Base-by-base conservation (phyloP, 192 early-diverging fungal genomes). In the Rhizophagus sp. region DNA sequence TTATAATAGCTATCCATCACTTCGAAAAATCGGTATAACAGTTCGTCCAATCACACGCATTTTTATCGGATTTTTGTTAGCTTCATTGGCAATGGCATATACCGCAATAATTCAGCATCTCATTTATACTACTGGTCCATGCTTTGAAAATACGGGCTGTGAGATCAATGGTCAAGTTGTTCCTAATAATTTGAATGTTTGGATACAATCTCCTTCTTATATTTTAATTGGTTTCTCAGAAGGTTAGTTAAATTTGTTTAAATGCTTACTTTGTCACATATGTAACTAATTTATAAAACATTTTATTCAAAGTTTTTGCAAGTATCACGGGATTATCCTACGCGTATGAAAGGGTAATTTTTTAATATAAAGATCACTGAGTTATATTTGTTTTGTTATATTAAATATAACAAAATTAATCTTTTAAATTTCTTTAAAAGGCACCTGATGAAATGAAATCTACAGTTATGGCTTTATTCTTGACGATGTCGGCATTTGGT, bases 401-500 rank as follows among this genome's bases (percentile, higher is more conserved):
- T 63, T 30, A 30, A 30, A 1, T 30, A 25, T 1, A 25, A 22
- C 12, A 63, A 24, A 10, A 63, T 63, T 63, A n/a, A 63, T 63
- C 1, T 47, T 30, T 12, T 47, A 47, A 47, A 47, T 64, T 25
- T 64, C 3, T 24, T 24, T 63, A 64, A 27, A 62, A 76, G 84
- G 90, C 91, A 10, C 89, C 91, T 13, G 81, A 84, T 4, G 78
- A 77, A 52, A 89, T 92, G 90, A 92, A 91, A 84, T 92, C 90
- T n/a, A 85, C 92, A 10, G 90, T 94, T 36, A 92, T 90, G 86
- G 87, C 91, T n/a, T 79, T 94, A 11, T 92, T 90, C 88, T 83
- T 92, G 76, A 87, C 89, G 70, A 91, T 83, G 33, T 86, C 83
- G 82, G 87, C 85, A 81, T 27, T 86, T 33, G 90, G 90, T 50